Evolutionary conservation across 352 stramenopile genomes (phyloP).

Genomic region (Phytophthora foliorum): DNA sequence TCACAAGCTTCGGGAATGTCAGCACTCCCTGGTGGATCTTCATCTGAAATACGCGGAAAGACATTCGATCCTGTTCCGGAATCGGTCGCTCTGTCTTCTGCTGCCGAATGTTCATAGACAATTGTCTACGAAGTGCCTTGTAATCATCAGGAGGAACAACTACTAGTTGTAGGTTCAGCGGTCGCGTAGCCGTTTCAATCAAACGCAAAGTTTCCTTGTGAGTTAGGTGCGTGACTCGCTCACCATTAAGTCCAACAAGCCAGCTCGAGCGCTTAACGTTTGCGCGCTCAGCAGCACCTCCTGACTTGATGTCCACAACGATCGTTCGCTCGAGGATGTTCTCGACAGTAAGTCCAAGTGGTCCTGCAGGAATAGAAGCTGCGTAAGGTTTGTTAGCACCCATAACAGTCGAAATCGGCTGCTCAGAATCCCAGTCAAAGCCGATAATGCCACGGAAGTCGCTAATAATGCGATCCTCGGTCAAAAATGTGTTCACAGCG

Average conservation of each 20-base stretch:
- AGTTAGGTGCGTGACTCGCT: slow-evolving; percentile 80
- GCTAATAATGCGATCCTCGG: slow-evolving; percentile 79
- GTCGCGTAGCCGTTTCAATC: slow-evolving; percentile 82
- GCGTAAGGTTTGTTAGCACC: slow-evolving; percentile 61
- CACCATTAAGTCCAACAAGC: slow-evolving; percentile 84
- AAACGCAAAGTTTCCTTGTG: slow-evolving; percentile 89
- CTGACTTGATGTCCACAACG: slow-evolving; percentile 89
- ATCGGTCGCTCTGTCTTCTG: slow-evolving; percentile 86
- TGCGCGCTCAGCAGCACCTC: slow-evolving; percentile 75
- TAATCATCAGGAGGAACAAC: slow-evolving; percentile 80
- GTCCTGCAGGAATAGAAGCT: slow-evolving; percentile 80
- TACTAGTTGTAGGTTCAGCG: slow-evolving; percentile 78
- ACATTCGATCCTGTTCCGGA: slow-evolving; percentile 88
- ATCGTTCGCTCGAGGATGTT: slow-evolving; percentile 91
- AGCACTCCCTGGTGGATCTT: slow-evolving; percentile 88
- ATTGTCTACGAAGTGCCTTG: slow-evolving; percentile 74
- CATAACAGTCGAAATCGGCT: slow-evolving; percentile 61
- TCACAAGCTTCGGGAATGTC: slow-evolving; percentile 72
- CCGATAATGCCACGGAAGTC: slow-evolving; percentile 86
- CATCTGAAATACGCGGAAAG: slow-evolving; percentile 85
- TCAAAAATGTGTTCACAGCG: slow-evolving; percentile 87
- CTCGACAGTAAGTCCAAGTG: slow-evolving; percentile 89
- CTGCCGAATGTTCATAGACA: slow-evolving; percentile 89
- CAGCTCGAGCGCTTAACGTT: slow-evolving; percentile 87
- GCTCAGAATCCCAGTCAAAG: slow-evolving; percentile 64